Evolutionary conservation across 2,329 filamentous ascomycete species (phyloP).

Genomic region (Fusarium sp.): DNA sequence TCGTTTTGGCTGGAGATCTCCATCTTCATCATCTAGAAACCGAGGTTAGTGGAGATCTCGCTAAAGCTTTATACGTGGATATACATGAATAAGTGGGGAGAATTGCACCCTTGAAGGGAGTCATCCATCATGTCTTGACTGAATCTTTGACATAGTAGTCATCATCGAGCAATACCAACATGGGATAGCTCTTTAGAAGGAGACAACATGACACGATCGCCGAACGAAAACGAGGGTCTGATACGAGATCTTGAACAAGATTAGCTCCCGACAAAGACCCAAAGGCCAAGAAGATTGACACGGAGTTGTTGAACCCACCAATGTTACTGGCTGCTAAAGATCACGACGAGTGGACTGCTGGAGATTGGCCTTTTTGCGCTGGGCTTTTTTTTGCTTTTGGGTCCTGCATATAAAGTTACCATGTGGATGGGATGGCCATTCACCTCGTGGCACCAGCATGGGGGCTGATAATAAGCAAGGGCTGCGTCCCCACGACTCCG

Average conservation of each 20-base stretch:
- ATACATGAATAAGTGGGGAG: background rate
- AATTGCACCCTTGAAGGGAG: slow-evolving; percentile 16
- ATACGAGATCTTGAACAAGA: slow-evolving; percentile 9
- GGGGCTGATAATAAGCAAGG: slow-evolving; percentile 2
- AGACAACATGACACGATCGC: background rate
- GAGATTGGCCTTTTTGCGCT: slow-evolving; percentile 8
- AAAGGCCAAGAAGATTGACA: background rate
- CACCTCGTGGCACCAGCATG: slow-evolving; percentile 38
- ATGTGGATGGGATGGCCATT: slow-evolving; percentile 32
- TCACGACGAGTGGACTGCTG: slow-evolving; percentile 16
- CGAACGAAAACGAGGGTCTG: background rate
- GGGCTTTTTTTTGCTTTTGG: slow-evolving; percentile 15
- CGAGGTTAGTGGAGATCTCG: slow-evolving; percentile 30
- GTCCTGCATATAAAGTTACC: slow-evolving; percentile 12
- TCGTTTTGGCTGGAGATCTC: slow-evolving; percentile 15
- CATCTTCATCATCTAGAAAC: slow-evolving; percentile 23
- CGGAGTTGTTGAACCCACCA: slow-evolving; percentile 7
- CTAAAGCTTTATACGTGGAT: background rate
- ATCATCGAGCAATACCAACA: background rate
- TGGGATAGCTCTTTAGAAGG: background rate
- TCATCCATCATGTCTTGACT: background rate
- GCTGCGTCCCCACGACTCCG: slow-evolving; percentile 14
- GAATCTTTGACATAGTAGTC: background rate
- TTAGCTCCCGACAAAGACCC: slow-evolving; percentile 15
- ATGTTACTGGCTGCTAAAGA: background rate